Evolutionary conservation across 257 asterid species (phyloP).

Genomic region (Fraxinus pennsylvanica): DNA sequence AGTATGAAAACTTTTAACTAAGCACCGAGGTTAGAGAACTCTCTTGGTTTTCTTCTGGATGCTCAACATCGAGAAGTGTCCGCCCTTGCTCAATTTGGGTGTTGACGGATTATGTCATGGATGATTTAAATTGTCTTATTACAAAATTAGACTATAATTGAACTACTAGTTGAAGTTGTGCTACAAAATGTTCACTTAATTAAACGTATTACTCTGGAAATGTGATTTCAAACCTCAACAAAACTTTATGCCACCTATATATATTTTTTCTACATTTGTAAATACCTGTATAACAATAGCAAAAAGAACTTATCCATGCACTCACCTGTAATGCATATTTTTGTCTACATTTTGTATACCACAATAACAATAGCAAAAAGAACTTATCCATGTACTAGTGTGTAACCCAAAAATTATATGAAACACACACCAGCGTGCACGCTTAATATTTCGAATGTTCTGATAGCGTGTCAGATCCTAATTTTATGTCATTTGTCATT

Average conservation of each 20-base stretch:
- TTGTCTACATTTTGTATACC: not conserved
- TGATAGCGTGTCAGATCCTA: not conserved
- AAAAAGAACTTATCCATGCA: too few species aligned
- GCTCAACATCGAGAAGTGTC: too few species aligned
- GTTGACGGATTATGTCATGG: not conserved
- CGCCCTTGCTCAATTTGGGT: too few species aligned
- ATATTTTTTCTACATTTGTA: not conserved
- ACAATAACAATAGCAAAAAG: not conserved
- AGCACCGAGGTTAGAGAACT: too few species aligned
- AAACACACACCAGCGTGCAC: not conserved
- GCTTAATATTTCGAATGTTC: not conserved
- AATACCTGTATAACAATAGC: too few species aligned
- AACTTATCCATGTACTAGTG: not conserved
- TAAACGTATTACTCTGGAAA: too few species aligned
- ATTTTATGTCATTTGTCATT: not conserved
- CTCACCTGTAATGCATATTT: not conserved
- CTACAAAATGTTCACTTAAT: too few species aligned
- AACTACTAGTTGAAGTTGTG: not conserved
- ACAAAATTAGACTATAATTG: not conserved
- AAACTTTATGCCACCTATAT: not conserved
- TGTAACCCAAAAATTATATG: not conserved
- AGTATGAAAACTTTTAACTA: not conserved
- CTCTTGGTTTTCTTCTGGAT: too few species aligned
- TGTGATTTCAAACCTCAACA: not conserved
- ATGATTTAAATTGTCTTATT: not conserved